These are phyloP conservation scores for Cajanus cajan DNA, from an alignment of 306 rosid species.

Conservation along the genomic window DNA sequence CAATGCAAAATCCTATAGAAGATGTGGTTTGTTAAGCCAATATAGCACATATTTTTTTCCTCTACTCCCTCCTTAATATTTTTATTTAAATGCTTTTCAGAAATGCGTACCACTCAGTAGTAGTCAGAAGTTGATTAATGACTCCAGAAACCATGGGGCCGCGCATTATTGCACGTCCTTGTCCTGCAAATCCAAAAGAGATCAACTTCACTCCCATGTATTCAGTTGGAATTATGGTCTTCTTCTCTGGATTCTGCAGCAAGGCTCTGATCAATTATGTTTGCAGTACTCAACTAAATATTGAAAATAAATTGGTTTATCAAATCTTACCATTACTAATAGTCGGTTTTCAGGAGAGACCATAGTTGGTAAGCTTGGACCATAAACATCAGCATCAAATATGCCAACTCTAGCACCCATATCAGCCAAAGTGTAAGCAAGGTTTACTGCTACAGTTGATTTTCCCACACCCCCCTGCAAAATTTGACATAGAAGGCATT, in stretches of 20 bases:
- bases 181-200: constrained; percentile 96
- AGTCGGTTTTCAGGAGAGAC: constrained; percentile 93
- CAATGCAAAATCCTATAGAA: neutral
- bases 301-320: constrained; percentile 13
- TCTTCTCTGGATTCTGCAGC: constrained; percentile 76
- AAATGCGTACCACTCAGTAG: constrained; percentile 75
- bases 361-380: constrained; percentile 99
- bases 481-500: constrained; percentile 23
- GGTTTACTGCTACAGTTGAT: constrained; percentile 92
- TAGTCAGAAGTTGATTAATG: constrained; percentile 88
- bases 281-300: constrained; percentile 23
- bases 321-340: constrained; percentile 69
- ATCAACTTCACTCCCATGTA: constrained; percentile 92
- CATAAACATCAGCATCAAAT: constrained; percentile 97
- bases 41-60: constrained; percentile 4
- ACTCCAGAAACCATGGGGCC: constrained; percentile 99
- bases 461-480: constrained; percentile 96
- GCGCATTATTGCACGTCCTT: constrained; percentile 98
- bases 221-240: constrained; percentile 88
- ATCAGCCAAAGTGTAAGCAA: constrained; percentile 94
- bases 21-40: constrained; percentile 14
- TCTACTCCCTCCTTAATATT: neutral
- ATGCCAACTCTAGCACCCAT: constrained; percentile 99
- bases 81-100: neutral
- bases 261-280: constrained; percentile 35